Percentiles rank a stretch among this genome's conserved stretches.
Conservation (phyloP, 2,329 filamentous ascomycete species). For the Fusarium dimerum region DNA sequence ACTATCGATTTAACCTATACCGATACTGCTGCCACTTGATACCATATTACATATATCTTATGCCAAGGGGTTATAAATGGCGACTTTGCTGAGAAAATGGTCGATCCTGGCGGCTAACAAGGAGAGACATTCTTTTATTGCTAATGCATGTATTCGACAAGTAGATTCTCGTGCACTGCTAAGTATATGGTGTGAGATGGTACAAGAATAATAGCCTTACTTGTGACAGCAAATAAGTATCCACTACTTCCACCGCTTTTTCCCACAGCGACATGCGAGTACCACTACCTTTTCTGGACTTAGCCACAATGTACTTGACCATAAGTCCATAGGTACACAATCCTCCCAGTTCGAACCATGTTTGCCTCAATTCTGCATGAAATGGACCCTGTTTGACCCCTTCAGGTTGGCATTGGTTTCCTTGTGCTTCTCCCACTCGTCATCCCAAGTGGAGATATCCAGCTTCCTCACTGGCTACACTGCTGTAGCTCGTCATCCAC, state of each 20-base stretch:
- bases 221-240: neutral
- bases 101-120: too few species aligned
- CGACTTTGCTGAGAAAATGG: too few species aligned
- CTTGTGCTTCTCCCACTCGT: constrained; percentile 27
- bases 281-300: neutral
- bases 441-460: constrained; percentile 27
- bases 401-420: constrained; percentile 13
- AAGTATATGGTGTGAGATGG: too few species aligned
- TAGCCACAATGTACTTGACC: too few species aligned
- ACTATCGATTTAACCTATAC: too few species aligned
- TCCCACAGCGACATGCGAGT: neutral
- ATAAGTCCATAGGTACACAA: neutral
- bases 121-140: too few species aligned
- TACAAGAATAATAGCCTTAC: neutral
- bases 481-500: constrained; percentile 20
- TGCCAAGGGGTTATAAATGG: too few species aligned
- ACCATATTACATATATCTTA: too few species aligned
- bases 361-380: neutral
- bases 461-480: constrained; percentile 22
- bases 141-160: too few species aligned
- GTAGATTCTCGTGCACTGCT: too few species aligned
- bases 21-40: too few species aligned
- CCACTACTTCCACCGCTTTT: neutral
- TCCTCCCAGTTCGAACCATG: neutral
- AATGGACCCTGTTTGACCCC: constrained; percentile 10